A percentile compares a stretch with the other conserved stretches of the same genome.
Evolutionary conservation across 805 yeast species (phyloP).

Genomic region (Saturnispora galanensis): DNA sequence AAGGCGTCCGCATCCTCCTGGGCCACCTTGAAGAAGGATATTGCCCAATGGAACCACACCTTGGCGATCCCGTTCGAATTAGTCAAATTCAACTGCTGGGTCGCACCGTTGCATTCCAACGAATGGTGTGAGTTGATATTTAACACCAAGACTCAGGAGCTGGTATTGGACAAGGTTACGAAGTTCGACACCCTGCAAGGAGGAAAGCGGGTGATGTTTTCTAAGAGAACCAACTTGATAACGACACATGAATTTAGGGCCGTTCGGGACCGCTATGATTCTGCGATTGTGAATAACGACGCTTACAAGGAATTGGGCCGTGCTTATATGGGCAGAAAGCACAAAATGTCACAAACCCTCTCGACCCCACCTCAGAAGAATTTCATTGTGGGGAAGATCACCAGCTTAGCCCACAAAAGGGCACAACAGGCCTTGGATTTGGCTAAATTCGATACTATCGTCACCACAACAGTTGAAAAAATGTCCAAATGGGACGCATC

Average conservation of each 20-base stretch:
- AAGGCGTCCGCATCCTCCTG: not conserved
- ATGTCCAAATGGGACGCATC: constrained; percentile 22
- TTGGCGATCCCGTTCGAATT: constrained; percentile 9
- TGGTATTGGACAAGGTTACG: constrained; percentile 8
- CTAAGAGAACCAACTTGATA: constrained; percentile 1
- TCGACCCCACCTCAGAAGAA: constrained; percentile 3
- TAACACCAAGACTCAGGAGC: constrained; percentile 3
- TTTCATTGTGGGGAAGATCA: constrained; percentile 12
- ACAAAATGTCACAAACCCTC: not conserved
- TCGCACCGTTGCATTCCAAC: not conserved
- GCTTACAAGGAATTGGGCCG: not conserved
- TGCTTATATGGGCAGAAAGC: not conserved
- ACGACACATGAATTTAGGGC: constrained; percentile 3
- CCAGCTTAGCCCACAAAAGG: constrained; percentile 4
- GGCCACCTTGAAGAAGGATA: not conserved
- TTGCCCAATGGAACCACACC: constrained; percentile 6
- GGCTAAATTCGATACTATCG: constrained; percentile 11
- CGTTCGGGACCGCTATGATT: not conserved
- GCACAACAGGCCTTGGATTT: constrained; percentile 16
- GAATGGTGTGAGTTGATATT: constrained; percentile 10
- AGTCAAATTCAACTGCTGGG: constrained; percentile 8
- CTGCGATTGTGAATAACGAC: constrained; percentile 3
- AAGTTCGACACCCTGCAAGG: constrained; percentile 5
- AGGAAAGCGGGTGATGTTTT: not conserved
- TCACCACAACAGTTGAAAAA: constrained; percentile 12